phyloP scores from a whole-genome alignment of 306 rosid species.

The Begonia fuchsioides region DNA sequence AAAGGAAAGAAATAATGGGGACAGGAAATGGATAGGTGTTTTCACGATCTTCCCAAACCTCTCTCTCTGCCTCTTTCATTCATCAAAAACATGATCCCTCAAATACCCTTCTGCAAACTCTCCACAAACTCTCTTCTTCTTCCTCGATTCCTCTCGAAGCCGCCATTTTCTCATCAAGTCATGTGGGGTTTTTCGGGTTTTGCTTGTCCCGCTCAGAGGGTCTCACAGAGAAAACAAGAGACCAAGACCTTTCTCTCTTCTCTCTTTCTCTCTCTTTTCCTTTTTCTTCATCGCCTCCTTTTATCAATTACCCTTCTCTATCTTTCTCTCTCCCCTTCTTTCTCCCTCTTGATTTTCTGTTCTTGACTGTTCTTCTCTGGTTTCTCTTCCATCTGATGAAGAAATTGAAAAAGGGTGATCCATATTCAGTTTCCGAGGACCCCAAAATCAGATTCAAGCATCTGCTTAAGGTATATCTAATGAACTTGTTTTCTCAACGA shows the following conservation, averaged over 20 bases:
- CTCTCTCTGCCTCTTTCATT: too few species aligned
- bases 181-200: conserved; percentile 82
- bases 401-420: conserved; percentile 47
- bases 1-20: conserved; percentile 4
- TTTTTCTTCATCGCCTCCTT: conserved; percentile 1
- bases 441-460: conserved; percentile 43
- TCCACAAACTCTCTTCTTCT: conserved; percentile 84
- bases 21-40: conserved; percentile 46
- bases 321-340: too few species aligned
- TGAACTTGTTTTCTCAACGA: too few species aligned
- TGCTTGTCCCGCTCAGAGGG: conserved; percentile 64
- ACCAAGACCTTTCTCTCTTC: conserved; percentile 33
- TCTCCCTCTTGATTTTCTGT: not conserved
- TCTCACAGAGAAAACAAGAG: conserved; percentile 72
- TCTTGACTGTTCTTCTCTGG: not conserved
- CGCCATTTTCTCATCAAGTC: conserved; percentile 71
- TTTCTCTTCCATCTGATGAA: conserved; percentile 40
- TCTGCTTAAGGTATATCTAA: conserved; percentile 41
- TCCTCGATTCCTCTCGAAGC: conserved; percentile 67
- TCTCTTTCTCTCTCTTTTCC: conserved; percentile 12
- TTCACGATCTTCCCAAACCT: conserved; percentile 96
- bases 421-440: conserved; percentile 22
- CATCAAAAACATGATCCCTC: conserved; percentile 10
- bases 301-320: too few species aligned
- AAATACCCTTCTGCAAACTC: conserved; percentile 93